Evolutionary conservation across 2,329 filamentous ascomycete species (phyloP), one percentile per base, ranked within the genome.

Genomic region (Decorospora gaudefroyi): DNA sequence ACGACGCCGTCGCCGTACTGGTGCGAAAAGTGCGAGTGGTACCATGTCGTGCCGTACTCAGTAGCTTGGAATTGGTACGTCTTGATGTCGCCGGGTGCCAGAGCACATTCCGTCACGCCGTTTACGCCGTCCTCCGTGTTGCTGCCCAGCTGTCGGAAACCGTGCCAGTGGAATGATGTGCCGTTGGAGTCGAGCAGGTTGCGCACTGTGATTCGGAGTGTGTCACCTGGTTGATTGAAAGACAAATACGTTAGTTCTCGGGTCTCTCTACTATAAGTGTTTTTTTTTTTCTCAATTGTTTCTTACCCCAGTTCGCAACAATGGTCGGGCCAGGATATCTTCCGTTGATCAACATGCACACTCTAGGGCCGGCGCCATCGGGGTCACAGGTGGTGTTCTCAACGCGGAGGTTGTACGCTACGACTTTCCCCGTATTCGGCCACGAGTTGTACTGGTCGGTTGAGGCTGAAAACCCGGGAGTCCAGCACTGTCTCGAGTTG

Each of bases 151-250:
- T 85, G 80, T 2, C 81, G 75, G 38, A 86, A 42, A 0, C 78
- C 84, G 59, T 86, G 83, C 69, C 76, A 86, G 56, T 86, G 83
- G 13, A 85, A 78, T n/a, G 74, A 75, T 4, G 81, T 85, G 16
- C 82, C 81, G 50, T 86, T 85, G 55, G 77, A 61, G 15, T 71
- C 67, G 68, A 78, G 47, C 35, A 68, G 42, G 59, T 86, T 86
- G 22, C 70, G 78, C 5, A 86, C 76, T 2, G 62, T 81, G 49
- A 67, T 52, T 4, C 59, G 28, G n/a, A 65, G 46, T 2, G 53
- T 65, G 17, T 67, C 64, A 4, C n/a, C n/a, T n/a, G 11, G 15
- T 37, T 11, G 21, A 16, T 16, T 27, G 8, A 10, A 23, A 4
- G 13, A 6, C 13, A 8, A 10, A 18, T 4, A 18, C 13, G 10